Base-by-base conservation (phyloP, 1,284 basidiomycete species). In the Lentinus polychrous region DNA sequence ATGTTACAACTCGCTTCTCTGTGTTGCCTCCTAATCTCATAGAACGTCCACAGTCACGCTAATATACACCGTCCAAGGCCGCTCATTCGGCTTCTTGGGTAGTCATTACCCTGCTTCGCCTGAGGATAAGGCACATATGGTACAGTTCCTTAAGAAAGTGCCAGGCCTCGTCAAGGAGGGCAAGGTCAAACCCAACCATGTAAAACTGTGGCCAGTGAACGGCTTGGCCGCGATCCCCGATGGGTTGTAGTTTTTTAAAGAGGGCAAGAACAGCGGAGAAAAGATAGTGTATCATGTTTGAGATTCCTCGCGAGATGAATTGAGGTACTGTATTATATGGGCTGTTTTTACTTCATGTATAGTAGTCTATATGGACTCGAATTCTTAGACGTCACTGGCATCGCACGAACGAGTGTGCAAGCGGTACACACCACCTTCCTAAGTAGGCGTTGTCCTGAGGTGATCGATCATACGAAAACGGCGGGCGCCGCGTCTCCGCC, bases 211-310 rank as follows among this genome's bases (percentile, higher is more conserved):
- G 54, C 45, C 54, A 22, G n/a, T n/a, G n/a, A 59, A 58, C 7
- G 60, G 60, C 0, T 49, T 62, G 8, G 43, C 31, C 3, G 54
- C 48, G 17, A 43, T 60, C 7, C 43, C 52, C 3, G 59, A 56
- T 5, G 60, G 58, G 14, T 34, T 62, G 49, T 50, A 60, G 40
- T 59, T 55, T 27, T 55, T 61, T 58, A 37, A 49, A 2, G 53
- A 59, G 49, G 60, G 59, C 11, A 57, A 53, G 49, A 53, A 55
- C 40, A 60, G 55, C 43, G 60, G 50, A 5, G 55, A 60, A 52
- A 62, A 62, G 56, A 53, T 62, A 22, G 60, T 62, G 20, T 58
- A 57, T 35, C 41, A 53, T 4, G 39, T 56, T 31, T n/a, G n/a
- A n/a, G n/a, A n/a, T n/a, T n/a, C n/a, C n/a, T n/a, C n/a, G n/a